Evolutionary conservation across 768 basidiomycete species (phyloP).

Genomic region (Chlorophyllum brunneum): DNA sequence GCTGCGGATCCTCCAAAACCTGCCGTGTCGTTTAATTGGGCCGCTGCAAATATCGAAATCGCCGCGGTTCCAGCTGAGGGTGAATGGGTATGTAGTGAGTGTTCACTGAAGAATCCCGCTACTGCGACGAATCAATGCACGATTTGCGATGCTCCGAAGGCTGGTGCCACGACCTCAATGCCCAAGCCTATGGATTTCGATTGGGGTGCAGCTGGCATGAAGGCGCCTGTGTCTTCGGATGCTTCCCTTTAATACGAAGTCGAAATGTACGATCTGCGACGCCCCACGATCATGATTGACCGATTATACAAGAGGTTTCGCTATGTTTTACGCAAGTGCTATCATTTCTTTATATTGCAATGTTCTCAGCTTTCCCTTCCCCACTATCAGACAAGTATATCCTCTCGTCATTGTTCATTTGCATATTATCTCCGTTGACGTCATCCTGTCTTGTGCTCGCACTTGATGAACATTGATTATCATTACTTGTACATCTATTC

Average conservation of each 20-base stretch:
- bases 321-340: neutral
- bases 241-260: conserved; percentile 28
- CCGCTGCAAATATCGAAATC: conserved; percentile 12
- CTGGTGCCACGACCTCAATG: neutral
- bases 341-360: neutral
- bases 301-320: neutral
- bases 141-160: conserved; percentile 43
- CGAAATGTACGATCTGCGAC: conserved; percentile 47
- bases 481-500: conserved; percentile 13
- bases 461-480: conserved; percentile 5
- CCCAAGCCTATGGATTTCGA: neutral
- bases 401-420: conserved; percentile 1
- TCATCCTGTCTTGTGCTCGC: neutral
- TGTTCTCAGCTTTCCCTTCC: neutral
- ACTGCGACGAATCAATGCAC: conserved; percentile 43
- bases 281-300: neutral
- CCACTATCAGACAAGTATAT: neutral
- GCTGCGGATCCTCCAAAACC: neutral
- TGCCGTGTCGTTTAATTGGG: conserved; percentile 18
- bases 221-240: neutral
- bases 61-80: neutral
- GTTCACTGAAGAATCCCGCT: conserved; percentile 46
- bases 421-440: neutral
- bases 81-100: conserved; percentile 53
- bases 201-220: conserved; percentile 13